These are phyloP conservation scores for Blumeria hordei DNA, from an alignment of 2,329 filamentous ascomycete species.

Conservation along the genomic window DNA sequence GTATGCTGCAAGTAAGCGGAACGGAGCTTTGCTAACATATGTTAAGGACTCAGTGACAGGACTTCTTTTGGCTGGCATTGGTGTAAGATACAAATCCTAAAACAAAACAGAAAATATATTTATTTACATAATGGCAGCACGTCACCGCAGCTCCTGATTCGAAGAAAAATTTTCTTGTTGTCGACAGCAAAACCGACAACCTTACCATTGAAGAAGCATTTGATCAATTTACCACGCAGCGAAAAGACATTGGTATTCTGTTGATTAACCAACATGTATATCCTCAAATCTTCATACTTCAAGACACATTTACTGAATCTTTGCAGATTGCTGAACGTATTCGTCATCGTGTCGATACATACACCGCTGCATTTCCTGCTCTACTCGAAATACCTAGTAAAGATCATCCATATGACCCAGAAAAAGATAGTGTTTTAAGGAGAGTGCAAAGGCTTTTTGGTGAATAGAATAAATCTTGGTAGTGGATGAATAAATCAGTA, in stretches of 20 bases:
- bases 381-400: constrained; percentile 95
- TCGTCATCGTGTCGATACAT: constrained; percentile 69
- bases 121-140: constrained; percentile 31
- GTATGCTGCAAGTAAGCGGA: constrained; percentile 19
- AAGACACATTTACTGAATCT: not conserved
- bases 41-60: constrained; percentile 81
- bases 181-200: constrained; percentile 81
- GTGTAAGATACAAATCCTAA: constrained; percentile 27
- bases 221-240: constrained; percentile 61
- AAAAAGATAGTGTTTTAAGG: constrained; percentile 93
- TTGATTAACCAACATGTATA: constrained; percentile 93
- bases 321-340: constrained; percentile 76
- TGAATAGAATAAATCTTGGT: constrained; percentile 27
- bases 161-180: constrained; percentile 94
- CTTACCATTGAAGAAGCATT: constrained; percentile 75
- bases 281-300: not conserved
- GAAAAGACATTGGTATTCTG: constrained; percentile 92
- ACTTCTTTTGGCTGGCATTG: constrained; percentile 80
- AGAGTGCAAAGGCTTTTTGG: constrained; percentile 53
- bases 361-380: constrained; percentile 86
- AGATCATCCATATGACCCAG: constrained; percentile 94
- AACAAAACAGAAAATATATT: constrained; percentile 2
- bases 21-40: not conserved
- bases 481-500: not conserved
- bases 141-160: constrained; percentile 71